These are phyloP conservation scores for Cryptococcus wingfieldii DNA, from an alignment of 1,284 basidiomycete genomes.

Conservation along the genomic window DNA sequence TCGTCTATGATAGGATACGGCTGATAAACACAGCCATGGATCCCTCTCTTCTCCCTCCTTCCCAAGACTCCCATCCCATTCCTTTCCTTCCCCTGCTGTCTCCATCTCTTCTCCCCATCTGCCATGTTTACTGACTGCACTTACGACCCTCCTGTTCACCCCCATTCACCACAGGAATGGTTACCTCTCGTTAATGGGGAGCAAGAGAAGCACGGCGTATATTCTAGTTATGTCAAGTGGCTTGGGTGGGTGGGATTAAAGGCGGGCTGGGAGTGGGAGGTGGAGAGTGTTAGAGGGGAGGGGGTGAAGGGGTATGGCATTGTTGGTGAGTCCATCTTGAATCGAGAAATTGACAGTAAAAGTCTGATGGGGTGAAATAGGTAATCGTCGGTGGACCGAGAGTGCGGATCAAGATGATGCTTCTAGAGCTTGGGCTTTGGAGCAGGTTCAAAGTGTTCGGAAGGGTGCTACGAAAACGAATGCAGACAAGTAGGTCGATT, in stretches of 20 bases:
- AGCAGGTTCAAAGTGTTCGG: slow-evolving; percentile 37
- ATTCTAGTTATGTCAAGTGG: slow-evolving; percentile 78
- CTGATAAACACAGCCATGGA: slow-evolving; percentile 58
- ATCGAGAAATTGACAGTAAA: neutral
- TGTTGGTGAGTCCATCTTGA: slow-evolving; percentile 57
- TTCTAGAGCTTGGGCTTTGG: slow-evolving; percentile 41
- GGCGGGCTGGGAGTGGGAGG: slow-evolving; percentile 82
- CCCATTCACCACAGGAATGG: slow-evolving; percentile 35
- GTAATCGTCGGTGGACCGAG: slow-evolving; percentile 35
- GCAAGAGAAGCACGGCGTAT: slow-evolving; percentile 57
- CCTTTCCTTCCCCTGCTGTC: slow-evolving; percentile 87
- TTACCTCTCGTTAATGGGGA: slow-evolving; percentile 50
- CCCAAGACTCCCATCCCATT: slow-evolving; percentile 63
- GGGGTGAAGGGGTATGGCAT: slow-evolving; percentile 91
- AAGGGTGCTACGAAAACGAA: slow-evolving; percentile 8
- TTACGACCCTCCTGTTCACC: slow-evolving; percentile 48
- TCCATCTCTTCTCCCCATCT: slow-evolving; percentile 48
- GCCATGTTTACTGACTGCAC: slow-evolving; percentile 26
- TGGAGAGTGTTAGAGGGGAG: slow-evolving; percentile 81
- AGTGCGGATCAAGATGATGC: slow-evolving; percentile 21
- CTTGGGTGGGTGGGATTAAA: slow-evolving; percentile 62
- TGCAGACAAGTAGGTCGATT: slow-evolving; percentile 3
- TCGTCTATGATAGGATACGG: neutral
- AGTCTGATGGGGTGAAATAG: slow-evolving; percentile 8
- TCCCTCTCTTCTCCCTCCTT: slow-evolving; percentile 64